Percentiles rank a stretch among this genome's conserved stretches.
Conservation (phyloP, 768 basidiomycete genomes). For the Terana coerulea region DNA sequence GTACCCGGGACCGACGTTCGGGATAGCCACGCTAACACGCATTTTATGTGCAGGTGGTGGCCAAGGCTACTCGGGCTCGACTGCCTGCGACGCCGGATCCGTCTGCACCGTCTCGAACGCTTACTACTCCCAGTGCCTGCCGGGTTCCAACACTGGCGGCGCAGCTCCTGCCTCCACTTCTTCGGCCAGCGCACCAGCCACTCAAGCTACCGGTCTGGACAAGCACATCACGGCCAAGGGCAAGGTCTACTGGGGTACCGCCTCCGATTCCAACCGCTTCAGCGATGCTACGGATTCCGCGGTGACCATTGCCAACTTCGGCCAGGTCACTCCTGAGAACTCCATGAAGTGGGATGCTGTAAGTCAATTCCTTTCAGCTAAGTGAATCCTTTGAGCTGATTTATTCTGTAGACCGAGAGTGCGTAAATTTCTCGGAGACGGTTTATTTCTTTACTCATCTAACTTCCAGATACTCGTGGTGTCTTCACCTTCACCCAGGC, state of each 20-base stretch:
- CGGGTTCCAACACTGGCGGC: conserved; percentile 16
- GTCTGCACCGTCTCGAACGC: conserved; percentile 29
- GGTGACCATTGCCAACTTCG: conserved; percentile 25
- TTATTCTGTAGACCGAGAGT: conserved; percentile 22
- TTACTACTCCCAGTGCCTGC: conserved; percentile 33
- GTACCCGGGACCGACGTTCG: background rate
- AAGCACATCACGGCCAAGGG: conserved; percentile 23
- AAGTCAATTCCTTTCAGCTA: conserved; percentile 1
- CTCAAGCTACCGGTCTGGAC: conserved; percentile 24
- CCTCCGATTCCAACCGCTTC: conserved; percentile 26
- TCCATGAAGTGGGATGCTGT: conserved; percentile 32
- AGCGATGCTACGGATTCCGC: conserved; percentile 22
- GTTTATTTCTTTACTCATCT: background rate
- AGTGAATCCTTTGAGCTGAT: background rate
- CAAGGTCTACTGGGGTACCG: conserved; percentile 28
- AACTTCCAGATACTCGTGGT: conserved; percentile 18
- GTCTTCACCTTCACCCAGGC: conserved; percentile 26
- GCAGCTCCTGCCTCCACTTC: conserved; percentile 5
- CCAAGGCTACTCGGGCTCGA: conserved; percentile 31
- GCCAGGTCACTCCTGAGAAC: conserved; percentile 31
- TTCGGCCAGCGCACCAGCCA: conserved; percentile 14
- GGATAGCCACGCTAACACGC: background rate
- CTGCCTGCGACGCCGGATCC: conserved; percentile 31
- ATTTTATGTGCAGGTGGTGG: conserved; percentile 12
- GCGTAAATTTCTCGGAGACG: background rate